Conservation (phyloP, 2,329 filamentous ascomycete genomes). For the Beauveria pseudobassiana region DNA sequence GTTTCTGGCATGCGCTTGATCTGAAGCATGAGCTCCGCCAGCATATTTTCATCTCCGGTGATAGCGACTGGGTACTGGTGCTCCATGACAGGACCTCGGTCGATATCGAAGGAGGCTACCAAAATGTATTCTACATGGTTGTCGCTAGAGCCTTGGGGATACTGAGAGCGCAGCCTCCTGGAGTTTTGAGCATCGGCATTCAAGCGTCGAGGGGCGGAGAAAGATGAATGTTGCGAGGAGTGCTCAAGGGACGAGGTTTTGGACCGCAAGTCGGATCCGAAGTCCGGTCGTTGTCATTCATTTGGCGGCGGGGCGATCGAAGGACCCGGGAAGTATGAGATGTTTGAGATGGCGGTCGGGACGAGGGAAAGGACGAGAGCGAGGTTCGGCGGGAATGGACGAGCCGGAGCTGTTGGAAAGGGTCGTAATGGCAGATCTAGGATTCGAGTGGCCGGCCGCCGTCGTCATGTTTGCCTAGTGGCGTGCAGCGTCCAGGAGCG, state of each 20-base stretch:
- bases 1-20: constrained; percentile 88
- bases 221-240: constrained; percentile 54
- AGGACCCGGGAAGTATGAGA: constrained; percentile 46
- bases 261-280: constrained; percentile 52
- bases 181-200: constrained; percentile 43
- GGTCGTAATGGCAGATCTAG: constrained; percentile 29
- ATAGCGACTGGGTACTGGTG: constrained; percentile 94
- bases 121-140: constrained; percentile 99
- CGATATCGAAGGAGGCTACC: constrained; percentile 95
- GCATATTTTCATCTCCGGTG: constrained; percentile 94
- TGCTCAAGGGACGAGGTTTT: constrained; percentile 53
- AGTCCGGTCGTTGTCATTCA: constrained; percentile 45
- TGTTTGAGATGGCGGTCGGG: constrained; percentile 51
- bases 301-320: constrained; percentile 46
- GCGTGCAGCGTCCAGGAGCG: background rate
- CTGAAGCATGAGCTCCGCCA: constrained; percentile 96
- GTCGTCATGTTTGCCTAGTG: constrained; percentile 28
- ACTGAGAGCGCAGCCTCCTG: constrained; percentile 62
- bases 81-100: constrained; percentile 94
- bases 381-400: constrained; percentile 38
- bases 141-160: constrained; percentile 64
- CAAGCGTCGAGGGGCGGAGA: constrained; percentile 44
- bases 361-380: constrained; percentile 57
- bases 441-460: constrained; percentile 34
- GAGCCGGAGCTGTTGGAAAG: constrained; percentile 24